phyloP scores from a whole-genome alignment of 2,329 filamentous ascomycete genomes.

The Diaporthe helianthi region DNA sequence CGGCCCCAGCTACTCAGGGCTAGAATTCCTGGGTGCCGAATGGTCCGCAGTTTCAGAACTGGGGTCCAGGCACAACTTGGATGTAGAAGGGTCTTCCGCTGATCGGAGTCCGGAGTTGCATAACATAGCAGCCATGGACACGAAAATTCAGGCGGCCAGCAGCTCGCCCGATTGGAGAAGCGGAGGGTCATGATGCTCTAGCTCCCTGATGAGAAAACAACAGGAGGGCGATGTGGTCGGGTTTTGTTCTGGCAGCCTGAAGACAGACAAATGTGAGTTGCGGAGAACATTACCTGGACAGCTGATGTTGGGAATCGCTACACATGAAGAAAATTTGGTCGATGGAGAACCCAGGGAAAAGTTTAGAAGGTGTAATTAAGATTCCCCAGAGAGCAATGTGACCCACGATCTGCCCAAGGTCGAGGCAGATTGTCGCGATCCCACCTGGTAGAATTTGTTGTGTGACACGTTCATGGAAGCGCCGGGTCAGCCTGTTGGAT shows the following conservation, averaged over 20 bases:
- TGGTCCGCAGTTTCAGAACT: background rate
- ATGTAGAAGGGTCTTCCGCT: background rate
- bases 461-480: slow-evolving; percentile 18
- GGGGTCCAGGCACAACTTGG: background rate
- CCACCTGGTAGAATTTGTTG: background rate
- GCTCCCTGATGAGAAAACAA: background rate
- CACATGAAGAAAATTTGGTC: background rate
- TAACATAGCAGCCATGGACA: background rate
- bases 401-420: background rate
- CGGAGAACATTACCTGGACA: background rate
- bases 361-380: slow-evolving; percentile 29
- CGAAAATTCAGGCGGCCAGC: background rate
- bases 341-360: background rate
- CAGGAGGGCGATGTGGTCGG: background rate
- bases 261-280: background rate
- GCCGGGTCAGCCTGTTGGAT: background rate
- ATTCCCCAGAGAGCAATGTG: slow-evolving; percentile 34
- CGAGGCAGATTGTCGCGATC: background rate
- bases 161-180: background rate
- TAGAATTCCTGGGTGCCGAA: slow-evolving; percentile 32
- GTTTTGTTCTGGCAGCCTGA: slow-evolving; percentile 8
- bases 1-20: slow-evolving; percentile 12
- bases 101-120: background rate
- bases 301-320: background rate
- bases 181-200: background rate